Conservation (phyloP, 306 rosid species). For the Prosopis cineraria region DNA sequence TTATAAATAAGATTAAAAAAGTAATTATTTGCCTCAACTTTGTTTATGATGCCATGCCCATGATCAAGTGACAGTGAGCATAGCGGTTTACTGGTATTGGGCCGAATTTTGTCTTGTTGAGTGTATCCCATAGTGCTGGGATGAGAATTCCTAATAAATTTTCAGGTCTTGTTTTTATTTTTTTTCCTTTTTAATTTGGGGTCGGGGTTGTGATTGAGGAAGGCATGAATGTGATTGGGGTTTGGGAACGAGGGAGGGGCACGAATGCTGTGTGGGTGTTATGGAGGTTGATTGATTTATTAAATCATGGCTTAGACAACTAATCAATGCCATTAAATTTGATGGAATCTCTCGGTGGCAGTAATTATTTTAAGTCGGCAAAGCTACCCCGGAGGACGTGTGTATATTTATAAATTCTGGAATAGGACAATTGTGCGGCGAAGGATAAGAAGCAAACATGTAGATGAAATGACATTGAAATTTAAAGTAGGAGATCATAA, state of each 20-base stretch:
- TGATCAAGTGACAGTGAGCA: not conserved
- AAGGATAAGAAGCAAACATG: not conserved
- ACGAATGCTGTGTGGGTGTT: not conserved
- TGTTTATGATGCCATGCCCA: not conserved
- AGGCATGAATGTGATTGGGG: not conserved
- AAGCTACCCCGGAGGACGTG: not conserved
- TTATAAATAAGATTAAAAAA: too few species aligned
- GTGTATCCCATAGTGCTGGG: not conserved
- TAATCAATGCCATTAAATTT: not conserved
- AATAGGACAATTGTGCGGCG: not conserved
- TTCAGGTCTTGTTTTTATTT: too few species aligned
- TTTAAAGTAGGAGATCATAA: not conserved
- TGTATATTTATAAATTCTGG: not conserved
- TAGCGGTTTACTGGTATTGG: not conserved
- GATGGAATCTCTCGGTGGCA: not conserved
- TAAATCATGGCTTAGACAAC: not conserved
- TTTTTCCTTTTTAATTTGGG: too few species aligned
- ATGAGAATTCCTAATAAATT: not conserved
- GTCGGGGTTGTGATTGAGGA: too few species aligned
- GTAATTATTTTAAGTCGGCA: not conserved
- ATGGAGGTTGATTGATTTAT: not conserved
- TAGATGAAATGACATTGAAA: not conserved
- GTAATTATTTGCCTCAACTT: constrained; percentile 1
- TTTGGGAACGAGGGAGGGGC: not conserved
- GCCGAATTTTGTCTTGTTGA: not conserved